phyloP scores from a whole-genome alignment of 306 rosid species.

The Rubus idaeus region DNA sequence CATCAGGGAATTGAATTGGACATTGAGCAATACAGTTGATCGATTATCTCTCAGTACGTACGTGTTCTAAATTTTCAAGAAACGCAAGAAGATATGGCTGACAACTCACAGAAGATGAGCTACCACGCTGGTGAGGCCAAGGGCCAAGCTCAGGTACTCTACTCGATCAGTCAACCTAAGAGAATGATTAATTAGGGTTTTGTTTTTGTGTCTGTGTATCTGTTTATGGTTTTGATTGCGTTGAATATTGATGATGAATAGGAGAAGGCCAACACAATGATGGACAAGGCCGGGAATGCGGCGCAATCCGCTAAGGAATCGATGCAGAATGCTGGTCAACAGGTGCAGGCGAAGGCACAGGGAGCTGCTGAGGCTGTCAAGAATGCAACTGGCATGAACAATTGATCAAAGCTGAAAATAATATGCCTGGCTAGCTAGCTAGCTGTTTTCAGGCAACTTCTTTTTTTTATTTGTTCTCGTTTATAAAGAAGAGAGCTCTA shows the following conservation, averaged over 20 bases:
- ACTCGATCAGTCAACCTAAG: neutral
- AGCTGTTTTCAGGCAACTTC: neutral
- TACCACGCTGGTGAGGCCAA: conserved; percentile 59
- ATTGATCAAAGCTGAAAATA: conserved; percentile 18
- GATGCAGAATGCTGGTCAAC: conserved; percentile 48
- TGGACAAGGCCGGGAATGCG: conserved; percentile 51
- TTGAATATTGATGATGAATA: neutral
- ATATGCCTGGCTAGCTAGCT: neutral
- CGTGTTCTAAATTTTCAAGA: conserved; percentile 18
- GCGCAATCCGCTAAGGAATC: conserved; percentile 62
- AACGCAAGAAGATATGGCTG: conserved; percentile 43
- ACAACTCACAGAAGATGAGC: conserved; percentile 41
- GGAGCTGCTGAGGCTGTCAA: conserved; percentile 67
- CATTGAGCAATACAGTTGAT: neutral
- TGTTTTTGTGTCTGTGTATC: neutral
- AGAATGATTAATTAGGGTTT: no score
- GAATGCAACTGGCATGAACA: conserved; percentile 62
- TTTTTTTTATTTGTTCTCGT: neutral
- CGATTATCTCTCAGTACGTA: neutral
- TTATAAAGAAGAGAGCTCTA: no score
- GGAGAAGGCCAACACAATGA: conserved; percentile 54
- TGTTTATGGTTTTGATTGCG: neutral
- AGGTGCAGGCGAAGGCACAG: conserved; percentile 46
- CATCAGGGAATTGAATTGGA: neutral
- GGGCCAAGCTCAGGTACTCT: conserved; percentile 58